Evolutionary conservation across 345 rosid species (phyloP).

Genomic region (Lenwebbia sp.): DNA sequence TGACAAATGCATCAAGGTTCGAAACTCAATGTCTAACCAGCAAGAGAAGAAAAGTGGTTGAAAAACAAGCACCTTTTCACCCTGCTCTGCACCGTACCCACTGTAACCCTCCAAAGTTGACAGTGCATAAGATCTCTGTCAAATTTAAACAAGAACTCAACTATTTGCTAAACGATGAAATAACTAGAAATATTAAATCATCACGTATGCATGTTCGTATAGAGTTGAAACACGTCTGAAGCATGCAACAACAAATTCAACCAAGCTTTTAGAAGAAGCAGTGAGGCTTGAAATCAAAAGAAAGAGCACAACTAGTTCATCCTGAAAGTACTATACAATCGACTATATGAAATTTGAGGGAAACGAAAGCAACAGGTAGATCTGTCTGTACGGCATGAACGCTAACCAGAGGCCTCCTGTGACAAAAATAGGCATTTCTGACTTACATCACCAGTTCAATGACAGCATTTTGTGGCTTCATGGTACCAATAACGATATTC

Average conservation of each 20-base stretch:
- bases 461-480: neutral
- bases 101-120: slow-evolving; percentile 86
- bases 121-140: slow-evolving; percentile 63
- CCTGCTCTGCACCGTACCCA: slow-evolving; percentile 97
- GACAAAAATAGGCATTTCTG: neutral
- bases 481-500: neutral
- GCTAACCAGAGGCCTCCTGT: neutral
- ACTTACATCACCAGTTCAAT: neutral
- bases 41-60: neutral
- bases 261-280: neutral
- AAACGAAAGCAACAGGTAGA: neutral
- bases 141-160: neutral
- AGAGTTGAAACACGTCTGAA: neutral
- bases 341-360: neutral
- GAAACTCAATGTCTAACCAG: neutral
- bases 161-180: neutral
- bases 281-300: neutral
- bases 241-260: neutral
- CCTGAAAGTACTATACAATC: neutral
- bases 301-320: neutral
- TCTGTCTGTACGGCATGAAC: neutral
- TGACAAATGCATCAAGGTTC: neutral
- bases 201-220: neutral
- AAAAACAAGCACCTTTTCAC: slow-evolving; percentile 50
- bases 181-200: neutral